Base-by-base conservation (phyloP, 1,284 basidiomycete species). In the Coniferiporia sulphurascens region DNA sequence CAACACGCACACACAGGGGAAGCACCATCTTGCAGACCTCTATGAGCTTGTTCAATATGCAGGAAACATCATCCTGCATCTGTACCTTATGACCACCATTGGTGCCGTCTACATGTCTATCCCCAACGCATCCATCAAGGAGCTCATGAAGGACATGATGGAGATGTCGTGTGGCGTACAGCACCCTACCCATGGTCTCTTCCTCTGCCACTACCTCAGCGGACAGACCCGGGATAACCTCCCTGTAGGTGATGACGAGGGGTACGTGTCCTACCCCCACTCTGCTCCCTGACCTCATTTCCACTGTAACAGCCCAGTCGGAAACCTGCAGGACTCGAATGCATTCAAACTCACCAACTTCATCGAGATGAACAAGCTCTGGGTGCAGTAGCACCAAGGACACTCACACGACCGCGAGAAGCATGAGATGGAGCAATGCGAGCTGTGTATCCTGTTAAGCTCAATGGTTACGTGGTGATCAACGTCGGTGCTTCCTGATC, bases 141-240 rank as follows among this genome's bases (percentile, higher is more conserved):
- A 98, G 76, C 93, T 98, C 65, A 98, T 97, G 95, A 97, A 96
- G 80, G 95, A 98, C 74, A 96, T 98, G 94, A 90, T 98, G 86
- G 95, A 98, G 73, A 98, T 98, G 95, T 93, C 93, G 34, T 80
- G 94, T 41, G 95, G 95, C 62, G 93, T 97, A 4, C 81, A 98
- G 65, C 93, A 97, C 72, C 95, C 95, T 15, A 93, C 93, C 48
- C 80, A 95, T 54, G 95, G 95, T 34, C 76, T 98, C 43, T 98
- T 98, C 74, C 76, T 98, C 44, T 82, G 95, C 15, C 95, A 98
- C 71, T 98, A 98, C 82, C 27, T 27, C 27, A 27, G 27, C 27
- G 27, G 27, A 27, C 27, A 27, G 27, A 27, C 5, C 3, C 27
- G 94, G 65, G 94, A 97, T 69, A 85, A 95, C 69, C 74, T 98